Base-by-base conservation (phyloP, 108 stramenopile genomes). In the Cyclotella choctawhatcheeana region DNA sequence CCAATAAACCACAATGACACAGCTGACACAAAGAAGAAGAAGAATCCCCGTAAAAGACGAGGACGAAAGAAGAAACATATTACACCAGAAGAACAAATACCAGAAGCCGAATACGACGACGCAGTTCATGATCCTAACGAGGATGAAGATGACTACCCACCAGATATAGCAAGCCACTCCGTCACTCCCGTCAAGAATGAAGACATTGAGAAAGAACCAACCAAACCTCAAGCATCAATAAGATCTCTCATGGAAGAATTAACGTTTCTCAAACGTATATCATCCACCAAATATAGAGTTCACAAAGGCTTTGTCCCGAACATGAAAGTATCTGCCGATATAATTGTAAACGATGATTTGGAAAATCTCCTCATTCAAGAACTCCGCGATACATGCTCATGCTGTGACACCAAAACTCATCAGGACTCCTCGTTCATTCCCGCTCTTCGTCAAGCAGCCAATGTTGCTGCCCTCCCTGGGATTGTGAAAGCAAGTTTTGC, bases 381-480 rank as follows among this genome's bases (percentile, higher is more conserved):
- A 64, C 81, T 94, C 22, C 48, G 52, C n/a, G 80, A 84, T 43
- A 78, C 83, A 27, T 79, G 83, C 54, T 71, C 83, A 27, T 79
- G 83, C 54, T 71, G 59, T 10, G 44, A 35, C 3, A 7, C 69
- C 17, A 24, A 68, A 14, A 48, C 60, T 56, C 29, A 31, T 13
- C 60, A 30, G 22, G 63, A 61, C 5, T 87, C 85, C 5, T 89
- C 90, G 2, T 95, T 95, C 63, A 77, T 93, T 16, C 94, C 94
- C 5, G 90, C 90, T 32, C 76, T 94, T 30, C 87, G 87, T 35
- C 85, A 86, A 35, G 74, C 88, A 22, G 88, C 91, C 56, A 95
- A 95, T 61, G 94, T 95, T 20, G 94, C 94, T 16, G 88, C 92
- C 2, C 76, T 95, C 1, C 94, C 94, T 1, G 94, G 93, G 1